Evolutionary conservation across 805 yeast genomes (phyloP), one percentile per base, ranked within the genome.

Genomic region (Ascoidea rubescens): DNA sequence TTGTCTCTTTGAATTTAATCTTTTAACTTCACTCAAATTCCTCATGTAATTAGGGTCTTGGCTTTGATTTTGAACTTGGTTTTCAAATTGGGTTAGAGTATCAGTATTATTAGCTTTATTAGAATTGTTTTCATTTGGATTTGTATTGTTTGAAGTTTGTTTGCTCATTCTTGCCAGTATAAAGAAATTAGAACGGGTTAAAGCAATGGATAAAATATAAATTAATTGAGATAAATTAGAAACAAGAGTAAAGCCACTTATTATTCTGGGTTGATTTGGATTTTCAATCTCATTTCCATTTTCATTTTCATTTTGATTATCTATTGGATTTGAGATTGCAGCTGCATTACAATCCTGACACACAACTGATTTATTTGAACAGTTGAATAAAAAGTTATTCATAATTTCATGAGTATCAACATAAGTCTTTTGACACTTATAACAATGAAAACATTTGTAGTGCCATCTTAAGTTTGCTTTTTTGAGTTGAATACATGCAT

Each of bases 201-300:
- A 71, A 0, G 98, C 98, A 56, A 93, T 88, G 60, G 86, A 84
- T 57, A 90, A 69, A 48, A 93, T 68, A 62, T 80, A 87, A 17
- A 82, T 72, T 61, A 89, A 74, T 66, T 93, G 98, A 17, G 78
- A 66, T 49, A 88, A 74, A 54, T 80, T 82, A 5, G 87, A 74
- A 1, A 89, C 82, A n/a, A 67, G 60, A 49, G 70, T 74, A 61
- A 88, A 82, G 0, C 84, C 89, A 1, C 69, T 56, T 16, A 67
- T 63, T 0, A 79, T 73, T 55, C 73, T 75, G 2, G 73, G 73
- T 52, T 72, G 77, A 48, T 70, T 68, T n/a, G n/a, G n/a, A n/a
- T n/a, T n/a, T n/a, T n/a, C n/a, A n/a, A n/a, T n/a, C n/a, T n/a
- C n/a, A n/a, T n/a, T n/a, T n/a, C n/a, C n/a, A n/a, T n/a, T n/a